Base-by-base conservation (phyloP, 148 eudicot genomes). In the Nepenthes gracilis region DNA sequence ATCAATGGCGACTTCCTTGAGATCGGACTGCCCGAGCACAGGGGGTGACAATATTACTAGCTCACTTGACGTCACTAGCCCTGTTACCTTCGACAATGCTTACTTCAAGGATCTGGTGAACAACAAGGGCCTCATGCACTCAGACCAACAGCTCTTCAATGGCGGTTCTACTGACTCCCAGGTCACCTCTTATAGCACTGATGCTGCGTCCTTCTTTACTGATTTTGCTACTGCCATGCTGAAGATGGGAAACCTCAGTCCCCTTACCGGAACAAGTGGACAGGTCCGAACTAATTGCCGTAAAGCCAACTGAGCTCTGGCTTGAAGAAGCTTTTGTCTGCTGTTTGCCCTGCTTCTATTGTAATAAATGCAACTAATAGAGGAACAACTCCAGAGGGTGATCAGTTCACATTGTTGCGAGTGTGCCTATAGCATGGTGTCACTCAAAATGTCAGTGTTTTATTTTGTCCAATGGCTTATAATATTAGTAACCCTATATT, bases 261-360 rank as follows among this genome's bases (percentile, higher is more conserved):
- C 80, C 9, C 79, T 84, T 32, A 82, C 85, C 0, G 90, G 95
- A 0, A 64, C 83, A 5, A 76, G 50, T 52, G 95, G 87, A 2
- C 78, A 82, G 67, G 64, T 87, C 63, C 72, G 95, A 54, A 69
- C 75, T 2, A 87, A 84, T 57, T 87, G 90, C 63, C 52, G 90
- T 8, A 40, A 40, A 40, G 45, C 4, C 4, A 40, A 40, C 45
- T 40, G 45, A 8, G 4, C 45, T 40, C 23, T 23, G 23, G 23
- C 23, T 23, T 23, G 23, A 23, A 23, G 23, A 23, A 23, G 23
- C 23, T 23, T 23, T 23, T 23, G 23, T 23, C 23, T 23, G 23
- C 23, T 23, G 23, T 23, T 23, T 23, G 23, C 23, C 23, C 23
- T 23, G 23, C 23, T 23, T 23, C 23, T 23, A 23, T 23, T 23